Percentiles rank a stretch among this genome's conserved stretches.
phyloP scores from a whole-genome alignment of 1,139 yeast species.

The Debaryomycetaceae sp. region DNA sequence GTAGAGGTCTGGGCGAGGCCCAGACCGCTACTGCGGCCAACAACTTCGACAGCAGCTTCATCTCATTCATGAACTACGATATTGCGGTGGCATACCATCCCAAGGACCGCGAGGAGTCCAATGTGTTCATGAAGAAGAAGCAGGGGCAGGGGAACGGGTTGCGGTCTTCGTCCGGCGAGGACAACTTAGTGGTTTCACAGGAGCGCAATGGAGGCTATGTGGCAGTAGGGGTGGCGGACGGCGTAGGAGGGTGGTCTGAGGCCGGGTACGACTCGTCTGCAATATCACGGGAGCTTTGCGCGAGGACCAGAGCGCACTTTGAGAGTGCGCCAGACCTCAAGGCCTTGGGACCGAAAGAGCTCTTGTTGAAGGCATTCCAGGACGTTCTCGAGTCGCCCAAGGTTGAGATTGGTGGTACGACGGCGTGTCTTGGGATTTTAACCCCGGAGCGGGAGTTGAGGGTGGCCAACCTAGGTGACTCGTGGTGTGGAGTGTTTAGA shows the following conservation, averaged over 20 bases:
- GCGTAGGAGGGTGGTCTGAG: slow-evolving; percentile 97
- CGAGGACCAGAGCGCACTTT: slow-evolving; percentile 29
- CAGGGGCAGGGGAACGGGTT: slow-evolving; percentile 33
- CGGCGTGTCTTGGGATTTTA: slow-evolving; percentile 82
- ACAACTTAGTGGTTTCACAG: slow-evolving; percentile 64
- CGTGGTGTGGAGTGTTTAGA: slow-evolving; percentile 88
- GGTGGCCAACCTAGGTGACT: slow-evolving; percentile 87
- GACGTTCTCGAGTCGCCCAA: slow-evolving; percentile 50
- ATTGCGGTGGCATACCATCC: slow-evolving; percentile 73
- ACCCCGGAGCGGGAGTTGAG: slow-evolving; percentile 47
- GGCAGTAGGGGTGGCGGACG: slow-evolving; percentile 91
- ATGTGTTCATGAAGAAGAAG: slow-evolving; percentile 35
- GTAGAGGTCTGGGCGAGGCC: slow-evolving; percentile 11
- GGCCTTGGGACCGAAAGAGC: slow-evolving; percentile 38
- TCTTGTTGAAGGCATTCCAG: slow-evolving; percentile 55
- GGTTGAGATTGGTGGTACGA: slow-evolving; percentile 92
- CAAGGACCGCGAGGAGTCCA: slow-evolving; percentile 55
- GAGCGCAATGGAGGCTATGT: slow-evolving; percentile 43
- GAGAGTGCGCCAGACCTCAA: slow-evolving; percentile 13
- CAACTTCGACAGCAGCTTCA: slow-evolving; percentile 12
- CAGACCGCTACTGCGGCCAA: slow-evolving; percentile 12
- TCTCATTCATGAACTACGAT: slow-evolving; percentile 38
- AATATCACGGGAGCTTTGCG: slow-evolving; percentile 67
- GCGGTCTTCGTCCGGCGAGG: slow-evolving; percentile 79
- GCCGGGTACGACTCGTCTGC: slow-evolving; percentile 88